Base-by-base conservation (phyloP, 768 basidiomycete genomes). In the Phallus indusiatus region DNA sequence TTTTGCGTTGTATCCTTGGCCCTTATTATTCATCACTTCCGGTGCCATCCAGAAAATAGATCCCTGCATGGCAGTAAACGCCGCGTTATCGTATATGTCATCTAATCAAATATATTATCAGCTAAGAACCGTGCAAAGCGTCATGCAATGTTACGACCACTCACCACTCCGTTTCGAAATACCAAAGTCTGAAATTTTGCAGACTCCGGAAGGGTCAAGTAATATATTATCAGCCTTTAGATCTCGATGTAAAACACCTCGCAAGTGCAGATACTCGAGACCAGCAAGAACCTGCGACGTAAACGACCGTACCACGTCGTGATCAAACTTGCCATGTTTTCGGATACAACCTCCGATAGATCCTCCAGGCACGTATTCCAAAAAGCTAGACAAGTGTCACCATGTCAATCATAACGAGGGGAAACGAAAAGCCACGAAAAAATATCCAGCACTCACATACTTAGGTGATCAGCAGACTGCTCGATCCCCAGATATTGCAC, bases 1-100 rank as follows among this genome's bases (percentile, higher is more conserved):
- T 74, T 99, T 98, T 67, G 88, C 91, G 65, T 92, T 94, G 71
- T 98, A 98, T 55, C 71, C 67, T 65, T 88, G 86, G 70, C 86
- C 85, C 70, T 88, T 82, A 36, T 88, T 85, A 62, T 92, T 86
- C 61, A 93, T 82, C 56, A 96, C 91, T 74, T 93, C 94, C 0
- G 94, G 94, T 10, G 94, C 94, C 95, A 98, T 97, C 95, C 96
- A 99, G 70, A 96, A 98, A 36, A 98, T 89, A 18, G 94, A 94
- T 22, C 96, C 96, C 70, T 93, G 90, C 92, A 99, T 94, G 20
- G 90, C 89, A 1, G 94, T 95, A 63, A 82, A 85, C 53, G 88
- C 88, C n/a, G 82, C 88, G 65, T 82, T 82, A 55, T 84, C 80
- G 63, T 89, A 84, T 54, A 88, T 81, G 61, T 96, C 92, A 62